Evolutionary conservation across 2,329 filamentous ascomycete genomes (phyloP).

Genomic region (Ophiocordyceps camponoti-saundersi): DNA sequence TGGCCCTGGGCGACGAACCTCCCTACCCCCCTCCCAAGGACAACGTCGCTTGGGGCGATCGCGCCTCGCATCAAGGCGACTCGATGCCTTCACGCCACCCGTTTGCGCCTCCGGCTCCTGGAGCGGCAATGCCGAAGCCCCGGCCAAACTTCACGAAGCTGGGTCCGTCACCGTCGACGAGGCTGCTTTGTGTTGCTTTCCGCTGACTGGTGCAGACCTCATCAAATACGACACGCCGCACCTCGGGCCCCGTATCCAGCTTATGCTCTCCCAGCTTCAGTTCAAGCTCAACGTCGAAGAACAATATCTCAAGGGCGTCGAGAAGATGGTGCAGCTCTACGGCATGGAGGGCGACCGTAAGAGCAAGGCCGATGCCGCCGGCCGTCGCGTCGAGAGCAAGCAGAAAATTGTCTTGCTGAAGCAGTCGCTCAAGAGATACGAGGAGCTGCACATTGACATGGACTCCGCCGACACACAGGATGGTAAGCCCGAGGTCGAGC

Average conservation of each 20-base stretch:
- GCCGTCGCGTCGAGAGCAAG: slow-evolving; percentile 80
- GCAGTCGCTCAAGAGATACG: slow-evolving; percentile 90
- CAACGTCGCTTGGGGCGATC: slow-evolving; percentile 29
- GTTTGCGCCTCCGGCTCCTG: slow-evolving; percentile 52
- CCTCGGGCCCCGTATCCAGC: slow-evolving; percentile 90
- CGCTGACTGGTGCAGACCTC: slow-evolving; percentile 43
- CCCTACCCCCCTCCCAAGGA: slow-evolving; percentile 59
- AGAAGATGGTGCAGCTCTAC: slow-evolving; percentile 98
- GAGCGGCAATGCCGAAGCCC: slow-evolving; percentile 50
- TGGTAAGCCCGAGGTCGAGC: slow-evolving; percentile 38
- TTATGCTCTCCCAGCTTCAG: slow-evolving; percentile 96
- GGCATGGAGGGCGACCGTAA: slow-evolving; percentile 95
- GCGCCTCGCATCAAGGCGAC: slow-evolving; percentile 52
- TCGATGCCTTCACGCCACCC: slow-evolving; percentile 70
- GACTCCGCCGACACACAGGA: slow-evolving; percentile 63
- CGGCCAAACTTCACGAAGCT: slow-evolving; percentile 91
- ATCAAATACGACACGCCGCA: slow-evolving; percentile 98
- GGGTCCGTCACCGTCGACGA: slow-evolving; percentile 36
- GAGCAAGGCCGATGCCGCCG: slow-evolving; percentile 84
- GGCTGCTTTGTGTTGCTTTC: neutral
- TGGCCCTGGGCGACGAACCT: slow-evolving; percentile 42
- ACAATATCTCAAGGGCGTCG: slow-evolving; percentile 95
- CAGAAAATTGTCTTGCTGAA: slow-evolving; percentile 95
- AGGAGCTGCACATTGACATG: slow-evolving; percentile 90
- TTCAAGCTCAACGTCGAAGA: slow-evolving; percentile 99